Evolutionary conservation across 192 early-diverging fungal genomes (phyloP), one percentile per base, ranked within the genome.

Genomic region (Mortierella hygrophila): DNA sequence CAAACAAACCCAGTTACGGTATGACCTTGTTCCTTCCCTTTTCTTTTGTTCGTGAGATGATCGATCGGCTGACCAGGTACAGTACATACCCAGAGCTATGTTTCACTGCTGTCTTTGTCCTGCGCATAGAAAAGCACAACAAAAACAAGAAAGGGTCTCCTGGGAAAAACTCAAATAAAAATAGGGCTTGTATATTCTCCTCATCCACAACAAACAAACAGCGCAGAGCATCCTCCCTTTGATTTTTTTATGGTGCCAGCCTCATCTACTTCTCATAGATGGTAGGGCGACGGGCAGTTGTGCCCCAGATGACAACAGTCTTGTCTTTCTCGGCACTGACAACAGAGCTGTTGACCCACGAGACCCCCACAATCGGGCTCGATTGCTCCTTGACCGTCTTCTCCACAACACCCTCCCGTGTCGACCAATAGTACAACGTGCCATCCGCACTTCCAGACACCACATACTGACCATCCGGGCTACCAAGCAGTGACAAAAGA

Each of bases 391-490:
- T 93, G 70, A 93, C 74, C 26, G 91, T 88, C 75, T 89, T 92
- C 82, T 96, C 93, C 20, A 97, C 83, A 72, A 92, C 92, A 37
- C 94, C 93, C 74, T 89, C 94, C 42, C 71, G 77, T 4, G 87
- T 89, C 77, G 96, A 93, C 97, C 97, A 98, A 65, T 97, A 88
- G 88, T 91, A 97, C 21, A 99, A 80, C 13, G 88, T 88, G 21
- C 97, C 98, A 86, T 96, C 96, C 80, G 78, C 54, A 44, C 95
- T 95, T 68, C 98, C 98, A 4, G 97, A 95, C 54, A 94, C 93
- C 20, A 97, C 93, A 88, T 93, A 96, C 72, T 86, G 89, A 52
- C 95, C 96, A 90, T 99, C 98, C 54, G 97, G 96, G 88, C 97
- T 97, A 75, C 88, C 88, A 47, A 49, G 21, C 37, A 75, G 49